Conservation (phyloP, 805 yeast species). For the Candida lessepsii region DNA sequence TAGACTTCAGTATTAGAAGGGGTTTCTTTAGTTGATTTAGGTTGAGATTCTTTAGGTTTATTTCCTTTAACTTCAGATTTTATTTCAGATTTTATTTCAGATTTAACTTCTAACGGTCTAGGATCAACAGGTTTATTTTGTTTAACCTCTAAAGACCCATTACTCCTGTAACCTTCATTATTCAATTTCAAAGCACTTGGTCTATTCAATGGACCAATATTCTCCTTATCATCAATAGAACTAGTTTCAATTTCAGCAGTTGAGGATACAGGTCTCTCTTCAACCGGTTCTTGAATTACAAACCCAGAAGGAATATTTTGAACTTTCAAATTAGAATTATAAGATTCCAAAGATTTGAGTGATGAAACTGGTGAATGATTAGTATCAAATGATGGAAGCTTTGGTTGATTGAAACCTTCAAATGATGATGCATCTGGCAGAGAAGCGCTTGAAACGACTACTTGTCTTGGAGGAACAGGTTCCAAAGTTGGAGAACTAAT, state of each 20-base stretch:
- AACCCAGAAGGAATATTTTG: constrained; percentile 14
- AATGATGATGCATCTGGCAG: constrained; percentile 10
- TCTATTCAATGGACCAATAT: too few species aligned
- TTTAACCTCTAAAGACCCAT: too few species aligned
- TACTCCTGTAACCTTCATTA: too few species aligned
- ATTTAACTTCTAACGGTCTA: too few species aligned
- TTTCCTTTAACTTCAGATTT: too few species aligned
- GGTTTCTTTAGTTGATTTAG: too few species aligned
- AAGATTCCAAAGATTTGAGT: constrained; percentile 13
- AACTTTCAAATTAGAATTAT: constrained; percentile 7
- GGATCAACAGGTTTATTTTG: too few species aligned
- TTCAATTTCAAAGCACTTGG: too few species aligned
- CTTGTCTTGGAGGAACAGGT: neutral
- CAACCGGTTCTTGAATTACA: constrained; percentile 3
- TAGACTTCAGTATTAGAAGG: neutral
- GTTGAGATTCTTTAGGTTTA: too few species aligned
- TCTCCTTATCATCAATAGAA: constrained; percentile 11
- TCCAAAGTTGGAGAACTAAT: constrained; percentile 7
- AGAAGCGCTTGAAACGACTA: constrained; percentile 3
- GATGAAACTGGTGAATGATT: constrained; percentile 16
- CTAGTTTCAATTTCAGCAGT: constrained; percentile 19
- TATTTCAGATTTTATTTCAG: too few species aligned
- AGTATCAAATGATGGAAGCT: constrained; percentile 14
- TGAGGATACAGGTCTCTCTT: constrained; percentile 23
- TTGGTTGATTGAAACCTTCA: constrained; percentile 12